Base-by-base conservation (phyloP, 129 eudicot genomes). In the Chrysanthemum lavandulifolium region DNA sequence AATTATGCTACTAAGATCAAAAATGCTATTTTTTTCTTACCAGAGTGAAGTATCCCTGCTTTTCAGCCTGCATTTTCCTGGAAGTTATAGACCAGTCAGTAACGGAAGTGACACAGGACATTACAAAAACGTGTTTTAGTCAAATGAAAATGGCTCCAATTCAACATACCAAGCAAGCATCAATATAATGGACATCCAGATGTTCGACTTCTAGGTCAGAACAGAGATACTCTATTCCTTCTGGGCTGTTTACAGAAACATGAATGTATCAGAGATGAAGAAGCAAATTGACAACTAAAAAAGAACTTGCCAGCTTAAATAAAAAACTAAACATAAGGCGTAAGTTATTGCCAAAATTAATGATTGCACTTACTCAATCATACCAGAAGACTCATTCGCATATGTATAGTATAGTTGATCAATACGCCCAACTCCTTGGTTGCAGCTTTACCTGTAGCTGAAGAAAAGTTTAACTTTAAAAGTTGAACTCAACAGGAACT, bases 21-120 rank as follows among this genome's bases (percentile, higher is more conserved):
- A 12, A 13, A 61, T 27, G 48, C 47, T 7, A 56, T 13, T 23
- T 23, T n/a, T 60, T 45, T 60, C 86, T 79, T 90, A 94, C 98
- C 96, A 76, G 77, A 61, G 96, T 90, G 80, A 94, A 94, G 70
- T 87, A 94, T 63, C 96, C 98, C 80, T 94, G 98, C 76, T 78
- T 94, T 80, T 86, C 96, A 25, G 98, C 88, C 76, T 81, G 89
- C 98, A 94, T 87, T 85, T 94, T 94, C 98, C 98, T 94, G 86
- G 12, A 79, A 79, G 9, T 25, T 29, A 73, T 14, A 33, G 51
- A 55, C 60, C 19, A 19, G 71, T 57, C 63, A 63, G 72, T 21
- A 73, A 69, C 21, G 61, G 1, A 56, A 48, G 49, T 56, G 68
- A 47, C 29, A 56, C 3, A 70, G 47, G n/a, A 64, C 21, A 61